A percentile compares a stretch with the other conserved stretches of the same genome.
phyloP scores from a whole-genome alignment of 495 filamentous ascomycete species.

The Annulohypoxylon maeteangense region DNA sequence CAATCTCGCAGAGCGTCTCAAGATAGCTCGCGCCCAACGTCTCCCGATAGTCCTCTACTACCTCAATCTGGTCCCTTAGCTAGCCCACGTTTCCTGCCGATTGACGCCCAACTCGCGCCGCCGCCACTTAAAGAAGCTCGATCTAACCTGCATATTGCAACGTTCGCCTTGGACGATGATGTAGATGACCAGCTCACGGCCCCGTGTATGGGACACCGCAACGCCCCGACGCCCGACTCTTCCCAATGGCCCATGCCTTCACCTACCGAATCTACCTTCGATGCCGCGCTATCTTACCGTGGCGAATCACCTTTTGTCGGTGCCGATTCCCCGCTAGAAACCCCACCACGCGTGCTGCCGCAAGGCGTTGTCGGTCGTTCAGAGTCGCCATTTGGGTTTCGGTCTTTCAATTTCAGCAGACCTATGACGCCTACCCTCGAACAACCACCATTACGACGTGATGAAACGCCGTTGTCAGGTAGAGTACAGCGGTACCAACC shows the following conservation, averaged over 20 bases:
- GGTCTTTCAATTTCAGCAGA: slow-evolving; percentile 45
- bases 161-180: slow-evolving; percentile 34
- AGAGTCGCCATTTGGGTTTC: slow-evolving; percentile 39
- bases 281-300: slow-evolving; percentile 9
- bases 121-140: slow-evolving; percentile 21
- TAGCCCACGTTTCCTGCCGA: slow-evolving; percentile 39
- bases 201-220: slow-evolving; percentile 29
- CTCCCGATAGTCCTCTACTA: slow-evolving; percentile 46
- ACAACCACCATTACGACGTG: slow-evolving; percentile 18
- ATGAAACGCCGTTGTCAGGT: neutral
- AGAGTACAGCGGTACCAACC: neutral
- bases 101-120: slow-evolving; percentile 33
- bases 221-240: slow-evolving; percentile 41
- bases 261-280: slow-evolving; percentile 34
- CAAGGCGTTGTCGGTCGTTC: slow-evolving; percentile 19
- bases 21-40: slow-evolving; percentile 38
- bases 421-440: slow-evolving; percentile 38
- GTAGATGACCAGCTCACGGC: slow-evolving; percentile 28
- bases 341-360: slow-evolving; percentile 30
- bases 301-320: slow-evolving; percentile 22
- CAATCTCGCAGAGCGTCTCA: slow-evolving; percentile 27
- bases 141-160: slow-evolving; percentile 9
- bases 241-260: slow-evolving; percentile 43
- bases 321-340: slow-evolving; percentile 21
- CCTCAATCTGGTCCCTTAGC: slow-evolving; percentile 44